Conservation (phyloP, 2,329 filamentous ascomycete genomes). For the Diaporthe ilicicola region DNA sequence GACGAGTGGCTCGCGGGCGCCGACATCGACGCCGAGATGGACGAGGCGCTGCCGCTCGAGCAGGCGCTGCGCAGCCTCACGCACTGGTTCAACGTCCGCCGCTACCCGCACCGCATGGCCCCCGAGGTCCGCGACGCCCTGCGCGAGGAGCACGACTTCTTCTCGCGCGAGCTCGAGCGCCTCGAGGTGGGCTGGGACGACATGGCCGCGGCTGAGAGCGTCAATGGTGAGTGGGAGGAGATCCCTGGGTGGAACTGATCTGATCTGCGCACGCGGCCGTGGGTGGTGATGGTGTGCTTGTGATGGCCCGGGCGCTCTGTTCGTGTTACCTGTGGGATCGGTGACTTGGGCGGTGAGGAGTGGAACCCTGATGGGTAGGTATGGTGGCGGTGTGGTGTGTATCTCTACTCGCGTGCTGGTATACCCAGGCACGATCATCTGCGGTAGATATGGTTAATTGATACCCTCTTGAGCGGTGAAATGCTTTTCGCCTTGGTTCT, state of each 20-base stretch:
- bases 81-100: slow-evolving; percentile 90
- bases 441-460: slow-evolving; percentile 26
- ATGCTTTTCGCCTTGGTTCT: not conserved
- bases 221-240: slow-evolving; percentile 39
- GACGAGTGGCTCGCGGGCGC: slow-evolving; percentile 95
- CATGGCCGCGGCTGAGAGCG: slow-evolving; percentile 43
- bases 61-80: slow-evolving; percentile 89
- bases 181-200: slow-evolving; percentile 65
- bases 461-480: slow-evolving; percentile 30
- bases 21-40: slow-evolving; percentile 92
- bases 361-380: not conserved
- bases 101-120: slow-evolving; percentile 82
- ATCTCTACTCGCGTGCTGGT: slow-evolving; percentile 7
- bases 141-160: slow-evolving; percentile 81
- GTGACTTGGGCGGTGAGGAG: not conserved
- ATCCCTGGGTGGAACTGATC: slow-evolving; percentile 28
- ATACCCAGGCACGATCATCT: not conserved
- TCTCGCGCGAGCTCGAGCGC: slow-evolving; percentile 78
- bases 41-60: slow-evolving; percentile 90
- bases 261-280: not conserved
- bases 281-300: not conserved
- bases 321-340: not conserved
- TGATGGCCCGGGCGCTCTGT: not conserved
- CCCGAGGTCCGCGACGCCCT: slow-evolving; percentile 64
- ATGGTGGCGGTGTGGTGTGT: not conserved